Evolutionary conservation across 2,329 filamentous ascomycete species (phyloP).

Genomic region (Colletotrichum brevisporum): DNA sequence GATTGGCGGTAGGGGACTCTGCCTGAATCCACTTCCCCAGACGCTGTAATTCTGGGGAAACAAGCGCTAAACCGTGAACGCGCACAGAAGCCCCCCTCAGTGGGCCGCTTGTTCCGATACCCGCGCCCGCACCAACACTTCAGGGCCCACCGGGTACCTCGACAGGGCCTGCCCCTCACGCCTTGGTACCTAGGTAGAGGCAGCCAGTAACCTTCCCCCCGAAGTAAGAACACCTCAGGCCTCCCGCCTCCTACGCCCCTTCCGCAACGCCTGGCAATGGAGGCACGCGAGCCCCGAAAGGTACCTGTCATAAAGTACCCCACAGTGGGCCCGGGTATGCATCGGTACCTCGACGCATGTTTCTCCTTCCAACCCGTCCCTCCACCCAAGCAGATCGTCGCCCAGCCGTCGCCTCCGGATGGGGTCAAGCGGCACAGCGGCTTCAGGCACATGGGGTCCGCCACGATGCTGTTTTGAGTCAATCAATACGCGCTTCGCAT

Average conservation of each 20-base stretch:
- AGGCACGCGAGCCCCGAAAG: no score
- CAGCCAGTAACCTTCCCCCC: no score
- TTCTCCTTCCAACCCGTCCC: neutral
- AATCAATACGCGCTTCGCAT: no score
- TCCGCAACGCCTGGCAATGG: no score
- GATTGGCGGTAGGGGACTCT: conserved; percentile 20
- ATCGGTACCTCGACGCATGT: conserved; percentile 21
- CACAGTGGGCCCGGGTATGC: conserved; percentile 16
- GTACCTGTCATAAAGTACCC: conserved; percentile 16
- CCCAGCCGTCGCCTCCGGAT: conserved; percentile 21
- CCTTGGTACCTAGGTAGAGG: no score
- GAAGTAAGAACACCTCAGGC: no score
- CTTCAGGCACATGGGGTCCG: no score
- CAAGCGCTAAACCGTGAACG: conserved; percentile 32
- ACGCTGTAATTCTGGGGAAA: conserved; percentile 41
- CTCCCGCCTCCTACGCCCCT: no score
- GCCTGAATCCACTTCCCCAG: conserved; percentile 42
- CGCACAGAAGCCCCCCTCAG: conserved; percentile 24
- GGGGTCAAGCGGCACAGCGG: conserved; percentile 19
- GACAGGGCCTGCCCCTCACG: neutral
- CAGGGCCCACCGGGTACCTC: neutral
- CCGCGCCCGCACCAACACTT: conserved; percentile 22
- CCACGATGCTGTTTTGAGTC: no score
- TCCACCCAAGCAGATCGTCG: neutral
- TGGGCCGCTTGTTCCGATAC: conserved; percentile 31